A percentile compares a stretch with the other conserved stretches of the same genome.
Conservation (phyloP, 176 grass and related monocot species). For the Triticum monococcum region DNA sequence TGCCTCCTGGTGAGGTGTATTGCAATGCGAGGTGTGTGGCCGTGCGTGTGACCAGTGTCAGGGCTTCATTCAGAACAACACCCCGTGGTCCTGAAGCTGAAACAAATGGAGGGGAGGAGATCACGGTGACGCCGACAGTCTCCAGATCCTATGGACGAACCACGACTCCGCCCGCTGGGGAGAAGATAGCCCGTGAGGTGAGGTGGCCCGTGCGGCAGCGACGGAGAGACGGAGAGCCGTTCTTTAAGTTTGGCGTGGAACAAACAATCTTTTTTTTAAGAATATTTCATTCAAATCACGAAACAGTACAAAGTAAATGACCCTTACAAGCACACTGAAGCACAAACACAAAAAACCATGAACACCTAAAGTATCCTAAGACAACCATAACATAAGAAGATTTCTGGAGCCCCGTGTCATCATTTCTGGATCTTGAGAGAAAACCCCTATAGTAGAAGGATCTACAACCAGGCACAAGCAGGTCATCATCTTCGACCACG, state of each 20-base stretch:
- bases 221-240: neutral
- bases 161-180: neutral
- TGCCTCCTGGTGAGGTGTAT: neutral
- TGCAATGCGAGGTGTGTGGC: constrained; percentile 27
- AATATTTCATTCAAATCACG: too few species aligned
- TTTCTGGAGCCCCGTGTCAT: too few species aligned
- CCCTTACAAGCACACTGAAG: too few species aligned
- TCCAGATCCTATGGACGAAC: constrained; percentile 35
- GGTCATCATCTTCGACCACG: too few species aligned
- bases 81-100: constrained; percentile 37
- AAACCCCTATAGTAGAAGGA: too few species aligned
- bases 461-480: too few species aligned
- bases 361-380: too few species aligned
- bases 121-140: constrained; percentile 20
- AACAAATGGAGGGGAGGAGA: neutral
- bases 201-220: neutral
- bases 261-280: too few species aligned
- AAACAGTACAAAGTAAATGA: too few species aligned
- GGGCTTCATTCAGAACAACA: constrained; percentile 4
- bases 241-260: neutral
- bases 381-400: too few species aligned
- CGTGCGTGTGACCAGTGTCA: constrained; percentile 26
- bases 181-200: neutral
- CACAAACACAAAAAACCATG: too few species aligned
- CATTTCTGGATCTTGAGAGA: too few species aligned